Percentiles rank a stretch among this genome's conserved stretches.
These are phyloP conservation scores for Coemansia biformis DNA, from an alignment of 192 early-diverging fungal species.

Conservation along the genomic window DNA sequence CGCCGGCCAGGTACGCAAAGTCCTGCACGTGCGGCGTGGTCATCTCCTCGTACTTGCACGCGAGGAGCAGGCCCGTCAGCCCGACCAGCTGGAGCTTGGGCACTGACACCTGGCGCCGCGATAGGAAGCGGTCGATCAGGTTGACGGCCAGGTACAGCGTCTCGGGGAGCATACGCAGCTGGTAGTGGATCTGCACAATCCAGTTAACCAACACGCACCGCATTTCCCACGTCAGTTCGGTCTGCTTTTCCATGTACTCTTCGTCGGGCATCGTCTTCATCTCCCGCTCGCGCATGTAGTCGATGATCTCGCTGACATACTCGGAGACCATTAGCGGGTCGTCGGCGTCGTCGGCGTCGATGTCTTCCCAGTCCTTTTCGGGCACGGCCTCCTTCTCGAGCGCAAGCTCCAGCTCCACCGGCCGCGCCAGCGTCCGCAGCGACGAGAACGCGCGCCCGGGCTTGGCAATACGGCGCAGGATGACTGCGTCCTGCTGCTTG, in stretches of 20 bases:
- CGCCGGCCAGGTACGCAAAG: conserved; percentile 83
- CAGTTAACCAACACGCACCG: conserved; percentile 90
- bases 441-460: conserved; percentile 38
- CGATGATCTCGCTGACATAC: conserved; percentile 90
- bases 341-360: conserved; percentile 68
- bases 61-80: conserved; percentile 81
- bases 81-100: conserved; percentile 92
- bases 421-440: conserved; percentile 11
- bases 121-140: conserved; percentile 92
- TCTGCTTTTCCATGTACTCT: conserved; percentile 77
- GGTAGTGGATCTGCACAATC: conserved; percentile 87
- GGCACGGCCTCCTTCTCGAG: neutral
- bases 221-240: conserved; percentile 88
- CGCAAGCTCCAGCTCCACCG: conserved; percentile 11
- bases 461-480: conserved; percentile 33
- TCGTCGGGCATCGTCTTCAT: conserved; percentile 71
- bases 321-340: conserved; percentile 94
- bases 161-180: conserved; percentile 88
- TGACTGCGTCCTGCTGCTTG: neutral
- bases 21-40: conserved; percentile 74
- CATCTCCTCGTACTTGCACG: conserved; percentile 95
- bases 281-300: conserved; percentile 76
- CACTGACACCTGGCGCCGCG: conserved; percentile 74
- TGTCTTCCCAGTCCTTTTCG: conserved; percentile 58
- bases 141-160: conserved; percentile 92